Conservation (phyloP, 768 basidiomycete genomes). For the Lenzites betulinus region DNA sequence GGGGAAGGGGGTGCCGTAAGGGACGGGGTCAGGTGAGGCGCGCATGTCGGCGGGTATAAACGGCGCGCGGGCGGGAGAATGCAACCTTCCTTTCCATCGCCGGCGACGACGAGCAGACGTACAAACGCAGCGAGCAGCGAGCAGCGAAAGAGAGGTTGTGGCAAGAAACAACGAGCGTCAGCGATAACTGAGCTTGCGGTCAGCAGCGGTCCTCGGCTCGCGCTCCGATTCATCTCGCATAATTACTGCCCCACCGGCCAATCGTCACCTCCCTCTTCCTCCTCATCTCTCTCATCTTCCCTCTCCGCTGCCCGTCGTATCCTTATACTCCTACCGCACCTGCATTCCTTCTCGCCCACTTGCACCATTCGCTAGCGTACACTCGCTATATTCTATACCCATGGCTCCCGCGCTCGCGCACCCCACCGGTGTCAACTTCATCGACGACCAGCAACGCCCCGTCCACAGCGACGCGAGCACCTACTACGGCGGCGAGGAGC, state of each 20-base stretch:
- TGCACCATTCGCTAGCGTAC: not conserved
- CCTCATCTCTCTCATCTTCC: not conserved
- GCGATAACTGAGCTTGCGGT: not conserved
- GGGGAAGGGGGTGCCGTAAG: conserved; percentile 19
- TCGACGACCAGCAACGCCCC: conserved; percentile 57
- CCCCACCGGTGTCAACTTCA: conserved; percentile 63
- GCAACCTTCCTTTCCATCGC: not conserved
- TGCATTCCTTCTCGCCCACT: not conserved
- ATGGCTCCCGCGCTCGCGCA: conserved; percentile 72
- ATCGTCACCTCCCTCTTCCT: conserved; percentile 11
- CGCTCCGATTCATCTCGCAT: conserved; percentile 19
- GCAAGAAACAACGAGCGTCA: conserved; percentile 1
- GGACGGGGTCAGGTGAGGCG: conserved; percentile 17
- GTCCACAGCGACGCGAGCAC: conserved; percentile 71
- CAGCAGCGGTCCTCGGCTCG: conserved; percentile 6
- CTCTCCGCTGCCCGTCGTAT: conserved; percentile 12
- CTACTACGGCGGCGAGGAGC: conserved; percentile 83
- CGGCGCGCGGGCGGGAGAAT: conserved; percentile 2
- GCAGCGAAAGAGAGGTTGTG: not conserved
- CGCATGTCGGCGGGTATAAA: conserved; percentile 17
- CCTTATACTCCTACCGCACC: conserved; percentile 10
- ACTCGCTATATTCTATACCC: not conserved
- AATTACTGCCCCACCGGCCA: conserved; percentile 13
- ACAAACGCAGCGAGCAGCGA: not conserved
- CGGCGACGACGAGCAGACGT: conserved; percentile 2